A percentile compares a stretch with the other conserved stretches of the same genome.
Evolutionary conservation across 768 basidiomycete species (phyloP).

Genomic region (Russula virescens): DNA sequence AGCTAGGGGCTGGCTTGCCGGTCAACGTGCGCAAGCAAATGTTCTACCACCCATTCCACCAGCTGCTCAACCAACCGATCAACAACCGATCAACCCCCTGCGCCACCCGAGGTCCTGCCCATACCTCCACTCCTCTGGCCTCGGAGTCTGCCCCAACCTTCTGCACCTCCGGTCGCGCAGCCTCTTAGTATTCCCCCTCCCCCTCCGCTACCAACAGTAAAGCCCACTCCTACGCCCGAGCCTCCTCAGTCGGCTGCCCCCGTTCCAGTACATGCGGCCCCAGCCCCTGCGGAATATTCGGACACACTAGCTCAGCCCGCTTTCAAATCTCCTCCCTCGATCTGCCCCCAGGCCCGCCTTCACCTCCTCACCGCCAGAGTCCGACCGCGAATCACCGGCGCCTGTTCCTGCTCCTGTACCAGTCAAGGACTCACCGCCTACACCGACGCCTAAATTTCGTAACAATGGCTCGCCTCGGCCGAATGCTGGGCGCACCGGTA

Average conservation of each 20-base stretch:
- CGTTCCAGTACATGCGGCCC: constrained; percentile 22
- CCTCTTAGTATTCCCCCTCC: neutral
- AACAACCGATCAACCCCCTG: constrained; percentile 7
- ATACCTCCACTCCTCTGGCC: constrained; percentile 11
- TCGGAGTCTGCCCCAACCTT: constrained; percentile 26
- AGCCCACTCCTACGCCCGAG: constrained; percentile 15
- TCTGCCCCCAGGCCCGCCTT: constrained; percentile 33
- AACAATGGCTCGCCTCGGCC: constrained; percentile 35
- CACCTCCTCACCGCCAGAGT: constrained; percentile 27
- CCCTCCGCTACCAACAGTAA: constrained; percentile 7
- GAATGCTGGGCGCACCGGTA: constrained; percentile 32
- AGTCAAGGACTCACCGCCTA: constrained; percentile 39
- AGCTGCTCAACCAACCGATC: constrained; percentile 5
- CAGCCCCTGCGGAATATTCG: constrained; percentile 5
- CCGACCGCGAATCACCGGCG: constrained; percentile 9
- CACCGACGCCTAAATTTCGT: constrained; percentile 54
- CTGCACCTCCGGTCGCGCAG: constrained; percentile 14
- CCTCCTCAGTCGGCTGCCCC: constrained; percentile 24
- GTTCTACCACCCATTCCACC: constrained; percentile 10
- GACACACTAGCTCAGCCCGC: constrained; percentile 35
- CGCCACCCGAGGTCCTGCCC: constrained; percentile 13
- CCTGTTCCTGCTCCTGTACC: constrained; percentile 29
- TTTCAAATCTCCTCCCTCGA: constrained; percentile 65
- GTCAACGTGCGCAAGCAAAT: constrained; percentile 39
- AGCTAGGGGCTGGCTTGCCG: constrained; percentile 58